phyloP scores from a whole-genome alignment of 345 rosid species.

The Hypericum androsaemum region DNA sequence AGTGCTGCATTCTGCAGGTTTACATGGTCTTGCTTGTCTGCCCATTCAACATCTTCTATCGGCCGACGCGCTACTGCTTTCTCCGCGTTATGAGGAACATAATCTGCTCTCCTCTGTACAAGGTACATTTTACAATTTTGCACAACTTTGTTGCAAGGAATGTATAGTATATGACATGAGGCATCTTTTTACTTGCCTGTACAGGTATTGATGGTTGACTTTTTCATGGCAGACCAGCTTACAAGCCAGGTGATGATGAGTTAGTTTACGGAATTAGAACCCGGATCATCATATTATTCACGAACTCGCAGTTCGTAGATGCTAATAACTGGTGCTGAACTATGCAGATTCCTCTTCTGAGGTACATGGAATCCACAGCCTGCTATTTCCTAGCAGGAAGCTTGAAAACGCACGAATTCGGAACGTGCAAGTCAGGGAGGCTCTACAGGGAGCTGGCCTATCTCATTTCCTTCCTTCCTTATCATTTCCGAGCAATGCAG shows the following conservation, averaged over 20 bases:
- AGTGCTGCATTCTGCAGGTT: slow-evolving; percentile 28
- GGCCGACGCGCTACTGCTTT: slow-evolving; percentile 79
- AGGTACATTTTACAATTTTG: slow-evolving; percentile 31
- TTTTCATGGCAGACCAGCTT: slow-evolving; percentile 12
- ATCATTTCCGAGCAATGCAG: slow-evolving; percentile 98
- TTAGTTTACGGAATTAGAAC: too few relatives aligned
- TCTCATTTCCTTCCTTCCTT: slow-evolving; percentile 75
- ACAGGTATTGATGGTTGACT: slow-evolving; percentile 10
- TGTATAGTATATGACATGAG: background rate
- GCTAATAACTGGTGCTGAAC: background rate
- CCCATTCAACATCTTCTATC: slow-evolving; percentile 71
- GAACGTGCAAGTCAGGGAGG: slow-evolving; percentile 58
- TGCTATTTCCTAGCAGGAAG: slow-evolving; percentile 76
- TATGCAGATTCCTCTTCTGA: slow-evolving; percentile 64
- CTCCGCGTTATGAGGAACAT: slow-evolving; percentile 67
- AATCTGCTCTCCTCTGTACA: slow-evolving; percentile 77
- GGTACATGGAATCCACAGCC: slow-evolving; percentile 75
- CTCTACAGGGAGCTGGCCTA: slow-evolving; percentile 63
- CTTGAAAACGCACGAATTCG: slow-evolving; percentile 53
- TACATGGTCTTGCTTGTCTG: slow-evolving; percentile 51
- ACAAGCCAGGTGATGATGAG: slow-evolving; percentile 11
- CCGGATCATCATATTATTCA: background rate
- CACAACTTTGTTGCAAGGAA: too few relatives aligned
- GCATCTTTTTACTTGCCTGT: background rate
- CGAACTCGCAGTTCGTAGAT: background rate